Evolutionary conservation across 192 early-diverging fungal species (phyloP).

Genomic region (Backusella macrospora): DNA sequence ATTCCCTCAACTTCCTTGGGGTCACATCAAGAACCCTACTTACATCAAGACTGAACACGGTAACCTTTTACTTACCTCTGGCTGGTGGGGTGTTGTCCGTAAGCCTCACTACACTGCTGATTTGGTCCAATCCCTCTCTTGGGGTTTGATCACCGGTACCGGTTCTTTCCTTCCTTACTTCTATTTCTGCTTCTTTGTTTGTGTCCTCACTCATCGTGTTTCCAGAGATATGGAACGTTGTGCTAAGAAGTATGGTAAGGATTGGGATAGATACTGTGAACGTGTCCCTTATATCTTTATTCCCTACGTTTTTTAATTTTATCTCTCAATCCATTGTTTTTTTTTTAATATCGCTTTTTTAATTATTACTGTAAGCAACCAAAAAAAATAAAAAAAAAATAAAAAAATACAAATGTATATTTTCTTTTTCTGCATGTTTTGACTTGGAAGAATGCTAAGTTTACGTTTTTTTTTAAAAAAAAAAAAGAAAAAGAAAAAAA

Average conservation of each 20-base stretch:
- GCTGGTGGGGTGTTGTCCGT: constrained; percentile 76
- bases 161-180: constrained; percentile 84
- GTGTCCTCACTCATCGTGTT: constrained; percentile 82
- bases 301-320: constrained; percentile 64
- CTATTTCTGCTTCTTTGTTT: constrained; percentile 84
- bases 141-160: constrained; percentile 84
- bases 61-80: constrained; percentile 56
- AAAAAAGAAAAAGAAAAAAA: too few species aligned
- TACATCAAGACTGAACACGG: constrained; percentile 70
- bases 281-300: constrained; percentile 81
- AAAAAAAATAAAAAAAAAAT: background rate
- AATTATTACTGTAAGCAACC: background rate
- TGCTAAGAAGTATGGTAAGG: constrained; percentile 84
- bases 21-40: constrained; percentile 60
- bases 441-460: background rate
- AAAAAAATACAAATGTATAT: background rate
- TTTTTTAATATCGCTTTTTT: background rate
- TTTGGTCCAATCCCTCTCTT: constrained; percentile 82
- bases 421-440: background rate
- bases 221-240: constrained; percentile 85
- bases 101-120: constrained; percentile 83
- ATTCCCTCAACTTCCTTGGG: constrained; percentile 53
- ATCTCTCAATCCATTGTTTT: background rate
- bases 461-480: too few species aligned
- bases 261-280: constrained; percentile 83